These are phyloP conservation scores for Linum trigynum DNA, from an alignment of 345 rosid species.

Conservation along the genomic window DNA sequence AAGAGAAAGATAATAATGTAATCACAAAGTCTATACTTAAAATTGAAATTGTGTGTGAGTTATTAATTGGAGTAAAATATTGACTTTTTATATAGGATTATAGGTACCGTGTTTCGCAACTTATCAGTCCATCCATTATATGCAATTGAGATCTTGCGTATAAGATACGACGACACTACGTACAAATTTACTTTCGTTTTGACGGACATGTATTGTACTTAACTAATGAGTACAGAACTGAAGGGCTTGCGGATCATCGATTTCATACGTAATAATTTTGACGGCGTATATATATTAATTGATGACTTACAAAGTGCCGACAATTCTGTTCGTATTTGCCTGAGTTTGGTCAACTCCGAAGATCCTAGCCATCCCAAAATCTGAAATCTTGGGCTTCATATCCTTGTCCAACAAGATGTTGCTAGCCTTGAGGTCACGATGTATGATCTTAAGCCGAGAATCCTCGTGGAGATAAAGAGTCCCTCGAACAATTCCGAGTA, in stretches of 20 bases:
- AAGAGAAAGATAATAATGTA: background rate
- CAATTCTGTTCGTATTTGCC: slow-evolving; percentile 14
- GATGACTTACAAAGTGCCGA: slow-evolving; percentile 19
- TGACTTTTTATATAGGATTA: no score
- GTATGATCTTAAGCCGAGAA: slow-evolving; percentile 13
- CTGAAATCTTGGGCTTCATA: slow-evolving; percentile 24
- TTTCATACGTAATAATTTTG: background rate
- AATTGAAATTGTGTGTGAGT: no score
- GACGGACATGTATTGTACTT: no score
- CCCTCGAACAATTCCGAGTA: slow-evolving; percentile 20
- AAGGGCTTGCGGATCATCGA: no score
- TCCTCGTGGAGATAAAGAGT: slow-evolving; percentile 21
- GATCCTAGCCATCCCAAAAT: slow-evolving; percentile 24
- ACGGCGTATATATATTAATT: background rate
- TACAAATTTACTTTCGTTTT: no score
- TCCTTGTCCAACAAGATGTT: slow-evolving; percentile 15
- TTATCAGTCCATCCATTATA: no score
- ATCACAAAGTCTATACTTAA: no score
- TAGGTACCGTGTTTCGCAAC: no score
- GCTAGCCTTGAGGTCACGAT: slow-evolving; percentile 22
- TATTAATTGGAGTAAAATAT: no score
- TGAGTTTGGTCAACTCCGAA: slow-evolving; percentile 19
- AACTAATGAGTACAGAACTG: no score
- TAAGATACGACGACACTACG: no score
- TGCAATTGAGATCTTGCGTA: no score